Conservation (phyloP, 176 grass and related monocot species). For the Olyra latifolia region DNA sequence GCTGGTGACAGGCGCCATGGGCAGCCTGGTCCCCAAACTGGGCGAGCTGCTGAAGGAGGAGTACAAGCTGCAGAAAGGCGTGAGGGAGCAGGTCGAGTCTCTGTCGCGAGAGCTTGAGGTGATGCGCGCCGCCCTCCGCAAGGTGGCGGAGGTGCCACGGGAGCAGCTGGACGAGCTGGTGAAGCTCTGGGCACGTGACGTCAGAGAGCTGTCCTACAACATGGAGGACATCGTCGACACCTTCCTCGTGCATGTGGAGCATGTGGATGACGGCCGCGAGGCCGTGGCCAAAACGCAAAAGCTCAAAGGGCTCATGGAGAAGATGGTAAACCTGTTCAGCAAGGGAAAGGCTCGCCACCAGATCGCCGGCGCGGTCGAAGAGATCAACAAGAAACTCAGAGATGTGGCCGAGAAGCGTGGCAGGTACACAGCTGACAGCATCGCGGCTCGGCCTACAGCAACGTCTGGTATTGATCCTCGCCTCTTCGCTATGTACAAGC, state of each 20-base stretch:
- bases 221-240: conserved; percentile 20
- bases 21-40: conserved; percentile 10
- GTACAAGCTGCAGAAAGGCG: neutral
- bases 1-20: neutral
- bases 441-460: neutral
- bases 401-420: neutral
- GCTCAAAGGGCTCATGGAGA: neutral
- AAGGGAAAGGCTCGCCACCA: neutral
- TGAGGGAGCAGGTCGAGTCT: neutral
- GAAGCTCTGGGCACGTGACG: conserved; percentile 3
- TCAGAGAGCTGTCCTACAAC: neutral
- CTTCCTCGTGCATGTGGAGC: neutral
- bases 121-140: neutral
- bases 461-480: neutral
- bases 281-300: neutral
- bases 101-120: neutral
- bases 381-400: neutral
- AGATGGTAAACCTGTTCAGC: neutral
- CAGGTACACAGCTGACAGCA: neutral
- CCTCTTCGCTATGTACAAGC: neutral
- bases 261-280: neutral
- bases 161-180: conserved; percentile 24
- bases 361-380: neutral
- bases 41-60: conserved; percentile 5
- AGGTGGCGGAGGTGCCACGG: neutral